Conservation (phyloP, 2,329 filamentous ascomycete species). For the Fusarium protoensiforme region DNA sequence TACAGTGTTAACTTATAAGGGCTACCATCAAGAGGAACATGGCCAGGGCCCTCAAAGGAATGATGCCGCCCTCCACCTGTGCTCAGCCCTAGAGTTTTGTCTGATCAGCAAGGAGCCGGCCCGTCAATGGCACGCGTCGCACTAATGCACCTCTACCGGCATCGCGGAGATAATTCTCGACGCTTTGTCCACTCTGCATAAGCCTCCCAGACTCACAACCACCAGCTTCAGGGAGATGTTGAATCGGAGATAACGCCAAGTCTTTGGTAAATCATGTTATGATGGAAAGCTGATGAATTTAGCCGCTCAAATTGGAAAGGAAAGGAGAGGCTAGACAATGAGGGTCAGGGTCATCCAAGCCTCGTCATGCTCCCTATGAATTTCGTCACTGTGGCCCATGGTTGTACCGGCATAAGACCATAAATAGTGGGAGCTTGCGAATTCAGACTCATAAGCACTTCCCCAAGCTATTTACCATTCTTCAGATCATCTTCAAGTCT, state of each 20-base stretch:
- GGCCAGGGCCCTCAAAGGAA: too few species aligned
- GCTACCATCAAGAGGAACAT: not conserved
- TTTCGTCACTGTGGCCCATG: not conserved
- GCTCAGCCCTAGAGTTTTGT: not conserved
- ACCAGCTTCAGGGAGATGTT: not conserved
- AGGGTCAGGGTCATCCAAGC: not conserved
- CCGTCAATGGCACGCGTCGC: not conserved
- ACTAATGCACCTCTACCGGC: not conserved
- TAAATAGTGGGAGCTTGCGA: not conserved
- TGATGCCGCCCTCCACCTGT: too few species aligned
- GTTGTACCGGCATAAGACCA: not conserved
- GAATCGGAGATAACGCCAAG: not conserved
- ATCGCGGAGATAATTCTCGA: not conserved
- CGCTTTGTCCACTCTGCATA: not conserved
- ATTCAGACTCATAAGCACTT: not conserved
- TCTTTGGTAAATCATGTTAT: not conserved
- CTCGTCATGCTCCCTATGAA: not conserved
- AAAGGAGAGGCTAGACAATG: not conserved
- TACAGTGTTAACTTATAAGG: not conserved
- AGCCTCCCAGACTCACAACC: not conserved
- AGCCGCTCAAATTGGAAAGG: not conserved
- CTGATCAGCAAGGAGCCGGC: not conserved
- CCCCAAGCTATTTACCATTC: not conserved
- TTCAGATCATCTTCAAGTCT: not conserved
- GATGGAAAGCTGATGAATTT: not conserved